Conservation (phyloP, 768 basidiomycete species). For the Tricholoma saponaceum region DNA sequence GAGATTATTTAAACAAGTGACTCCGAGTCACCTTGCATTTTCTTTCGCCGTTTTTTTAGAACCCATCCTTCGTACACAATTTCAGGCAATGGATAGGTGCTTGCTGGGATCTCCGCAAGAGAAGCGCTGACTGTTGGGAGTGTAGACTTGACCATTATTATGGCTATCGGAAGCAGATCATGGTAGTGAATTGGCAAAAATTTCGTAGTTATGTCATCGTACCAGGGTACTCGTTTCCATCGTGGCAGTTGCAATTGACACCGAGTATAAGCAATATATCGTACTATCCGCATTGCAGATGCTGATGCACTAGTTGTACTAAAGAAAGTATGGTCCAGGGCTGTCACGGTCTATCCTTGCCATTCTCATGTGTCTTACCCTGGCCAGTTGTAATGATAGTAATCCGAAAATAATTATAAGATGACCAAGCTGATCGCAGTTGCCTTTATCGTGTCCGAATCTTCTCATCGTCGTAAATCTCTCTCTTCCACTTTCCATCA, state of each 20-base stretch:
- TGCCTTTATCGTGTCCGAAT: background rate
- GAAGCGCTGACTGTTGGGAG: background rate
- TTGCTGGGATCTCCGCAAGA: background rate
- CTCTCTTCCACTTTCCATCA: constrained; percentile 31
- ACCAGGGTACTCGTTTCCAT: too few species aligned
- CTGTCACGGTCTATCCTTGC: too few species aligned
- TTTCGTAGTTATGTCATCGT: too few species aligned
- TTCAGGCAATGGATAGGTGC: constrained; percentile 14
- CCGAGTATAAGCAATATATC: too few species aligned
- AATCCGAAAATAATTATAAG: constrained; percentile 18
- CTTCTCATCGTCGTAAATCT: constrained; percentile 29
- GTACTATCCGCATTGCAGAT: too few species aligned
- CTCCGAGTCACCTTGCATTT: constrained; percentile 74
- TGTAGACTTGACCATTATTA: constrained; percentile 1
- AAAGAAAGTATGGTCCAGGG: too few species aligned
- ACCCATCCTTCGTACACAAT: constrained; percentile 72
- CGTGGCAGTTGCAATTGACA: too few species aligned
- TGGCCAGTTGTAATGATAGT: too few species aligned
- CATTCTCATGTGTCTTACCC: too few species aligned
- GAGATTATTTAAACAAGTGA: background rate
- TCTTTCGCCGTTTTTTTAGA: constrained; percentile 83
- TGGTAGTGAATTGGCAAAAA: background rate
- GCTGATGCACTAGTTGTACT: too few species aligned
- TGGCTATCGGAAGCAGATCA: background rate
- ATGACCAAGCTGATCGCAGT: constrained; percentile 18